phyloP scores from a whole-genome alignment of 345 rosid species.

The Acer yangbiense region DNA sequence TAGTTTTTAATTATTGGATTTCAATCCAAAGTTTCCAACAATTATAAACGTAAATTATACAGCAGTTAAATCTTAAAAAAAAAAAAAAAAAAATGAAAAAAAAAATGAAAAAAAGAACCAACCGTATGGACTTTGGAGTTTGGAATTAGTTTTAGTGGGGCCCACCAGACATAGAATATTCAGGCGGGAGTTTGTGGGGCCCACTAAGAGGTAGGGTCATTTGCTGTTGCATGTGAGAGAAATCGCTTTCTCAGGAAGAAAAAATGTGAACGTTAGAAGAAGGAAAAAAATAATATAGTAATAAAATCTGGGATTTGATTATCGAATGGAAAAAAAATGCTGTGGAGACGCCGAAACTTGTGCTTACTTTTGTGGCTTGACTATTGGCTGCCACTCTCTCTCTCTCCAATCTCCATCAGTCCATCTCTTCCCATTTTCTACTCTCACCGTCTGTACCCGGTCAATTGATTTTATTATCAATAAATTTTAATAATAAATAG shows the following conservation, averaged over 20 bases:
- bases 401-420: too few relatives aligned
- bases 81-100: too few relatives aligned
- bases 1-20: too few relatives aligned
- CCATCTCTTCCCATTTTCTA: background rate
- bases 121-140: background rate
- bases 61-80: too few relatives aligned
- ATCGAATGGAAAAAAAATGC: background rate
- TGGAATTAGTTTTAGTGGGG: background rate
- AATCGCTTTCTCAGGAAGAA: background rate
- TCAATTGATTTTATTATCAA: background rate
- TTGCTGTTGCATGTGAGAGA: slow-evolving; percentile 5
- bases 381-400: slow-evolving; percentile 7
- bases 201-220: background rate
- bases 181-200: slow-evolving; percentile 1
- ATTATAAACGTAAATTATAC: too few relatives aligned
- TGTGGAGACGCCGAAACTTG: slow-evolving; percentile 15
- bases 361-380: slow-evolving; percentile 8
- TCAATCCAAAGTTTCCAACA: too few relatives aligned
- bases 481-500: background rate
- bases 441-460: slow-evolving; percentile 30
- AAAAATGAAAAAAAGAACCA: background rate
- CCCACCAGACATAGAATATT: background rate
- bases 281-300: background rate
- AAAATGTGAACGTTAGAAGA: background rate
- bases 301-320: background rate